Evolutionary conservation across 75 land plant species (phyloP).

Genomic region (Larix kaempferi): DNA sequence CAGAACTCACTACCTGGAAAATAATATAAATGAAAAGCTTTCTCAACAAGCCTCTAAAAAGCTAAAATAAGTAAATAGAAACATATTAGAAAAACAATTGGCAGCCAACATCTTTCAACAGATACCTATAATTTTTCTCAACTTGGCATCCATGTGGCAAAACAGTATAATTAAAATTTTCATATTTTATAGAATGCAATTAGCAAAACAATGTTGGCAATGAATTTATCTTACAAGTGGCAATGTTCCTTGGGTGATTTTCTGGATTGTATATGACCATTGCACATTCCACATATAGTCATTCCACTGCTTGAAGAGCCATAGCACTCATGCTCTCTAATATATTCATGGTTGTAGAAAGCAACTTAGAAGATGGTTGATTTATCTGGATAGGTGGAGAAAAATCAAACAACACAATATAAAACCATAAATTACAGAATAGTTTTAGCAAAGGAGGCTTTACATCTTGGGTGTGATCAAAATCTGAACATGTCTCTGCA

Average conservation of each 20-base stretch:
- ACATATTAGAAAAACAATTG: too few relatives aligned
- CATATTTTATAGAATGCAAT: too few relatives aligned
- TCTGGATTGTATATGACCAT: conserved; percentile 81
- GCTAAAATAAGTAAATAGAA: too few relatives aligned
- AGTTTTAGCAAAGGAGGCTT: conserved; percentile 78
- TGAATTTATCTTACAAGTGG: too few relatives aligned
- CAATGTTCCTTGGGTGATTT: too few relatives aligned
- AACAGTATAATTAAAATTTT: too few relatives aligned
- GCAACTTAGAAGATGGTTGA: conserved; percentile 40
- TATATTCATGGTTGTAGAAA: conserved; percentile 48
- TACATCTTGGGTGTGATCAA: conserved; percentile 62
- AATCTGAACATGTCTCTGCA: conserved; percentile 92
- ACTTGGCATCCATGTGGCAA: too few relatives aligned
- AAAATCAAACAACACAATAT: conserved; percentile 83
- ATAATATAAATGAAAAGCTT: too few relatives aligned
- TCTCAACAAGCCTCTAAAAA: too few relatives aligned
- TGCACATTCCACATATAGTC: conserved; percentile 80
- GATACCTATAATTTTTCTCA: too few relatives aligned
- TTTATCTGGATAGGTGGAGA: conserved; percentile 81
- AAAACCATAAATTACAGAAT: conserved; percentile 94
- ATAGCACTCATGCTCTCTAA: conserved; percentile 58
- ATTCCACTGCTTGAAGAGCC: conserved; percentile 75
- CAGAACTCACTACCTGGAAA: conserved; percentile 85
- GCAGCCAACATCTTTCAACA: too few relatives aligned
- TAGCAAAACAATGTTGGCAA: too few relatives aligned